phyloP scores from a whole-genome alignment of 306 rosid species.

The Albizia julibrissin region DNA sequence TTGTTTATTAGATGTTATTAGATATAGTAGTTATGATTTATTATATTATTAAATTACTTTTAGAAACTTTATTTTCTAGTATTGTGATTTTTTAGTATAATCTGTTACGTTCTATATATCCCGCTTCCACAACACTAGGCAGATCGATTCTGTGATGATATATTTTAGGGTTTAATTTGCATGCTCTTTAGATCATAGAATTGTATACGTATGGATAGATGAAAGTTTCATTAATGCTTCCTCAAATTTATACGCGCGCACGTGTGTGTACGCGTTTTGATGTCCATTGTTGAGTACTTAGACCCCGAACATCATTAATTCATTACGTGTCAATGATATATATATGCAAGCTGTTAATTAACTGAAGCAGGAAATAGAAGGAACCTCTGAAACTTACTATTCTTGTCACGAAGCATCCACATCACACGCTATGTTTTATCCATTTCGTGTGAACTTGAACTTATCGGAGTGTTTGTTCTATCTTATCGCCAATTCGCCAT shows the following conservation, averaged over 20 bases:
- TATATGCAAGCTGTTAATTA: neutral
- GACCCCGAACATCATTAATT: neutral
- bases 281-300: neutral
- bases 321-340: neutral
- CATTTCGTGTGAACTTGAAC: neutral
- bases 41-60: too few species aligned
- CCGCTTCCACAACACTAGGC: too few species aligned
- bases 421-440: neutral
- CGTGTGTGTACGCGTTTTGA: neutral
- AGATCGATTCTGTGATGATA: too few species aligned
- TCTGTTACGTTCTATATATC: too few species aligned
- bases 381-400: neutral
- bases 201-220: neutral
- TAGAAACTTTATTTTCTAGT: too few species aligned
- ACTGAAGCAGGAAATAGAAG: neutral
- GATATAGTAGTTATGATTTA: too few species aligned
- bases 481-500: neutral
- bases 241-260: neutral
- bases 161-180: neutral
- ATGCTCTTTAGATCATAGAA: too few species aligned
- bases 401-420: neutral
- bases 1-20: too few species aligned
- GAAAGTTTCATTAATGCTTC: neutral
- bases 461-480: neutral
- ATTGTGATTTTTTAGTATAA: too few species aligned